Conservation (phyloP, 768 basidiomycete species). For the Lactifluus hygrophoroides region DNA sequence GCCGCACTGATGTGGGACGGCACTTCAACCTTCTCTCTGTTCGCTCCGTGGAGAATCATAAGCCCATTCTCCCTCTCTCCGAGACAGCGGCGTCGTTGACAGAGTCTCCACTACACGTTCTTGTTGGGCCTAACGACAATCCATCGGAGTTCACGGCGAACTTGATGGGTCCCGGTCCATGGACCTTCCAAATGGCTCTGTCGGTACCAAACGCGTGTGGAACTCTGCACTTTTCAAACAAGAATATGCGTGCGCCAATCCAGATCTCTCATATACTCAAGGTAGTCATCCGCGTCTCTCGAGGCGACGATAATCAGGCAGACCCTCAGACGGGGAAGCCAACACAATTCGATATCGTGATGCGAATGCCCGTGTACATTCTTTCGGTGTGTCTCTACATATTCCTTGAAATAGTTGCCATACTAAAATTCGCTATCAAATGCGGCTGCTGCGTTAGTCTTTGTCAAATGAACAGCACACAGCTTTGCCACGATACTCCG, state of each 20-base stretch:
- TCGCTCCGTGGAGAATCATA: neutral
- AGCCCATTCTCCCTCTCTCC: slow-evolving; percentile 58
- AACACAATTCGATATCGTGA: slow-evolving; percentile 80
- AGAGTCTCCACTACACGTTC: slow-evolving; percentile 70
- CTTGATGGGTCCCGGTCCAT: slow-evolving; percentile 28
- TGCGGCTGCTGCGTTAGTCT: neutral
- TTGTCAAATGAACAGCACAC: slow-evolving; percentile 9
- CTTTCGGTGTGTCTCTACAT: slow-evolving; percentile 54
- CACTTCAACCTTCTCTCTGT: neutral
- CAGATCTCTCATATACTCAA: slow-evolving; percentile 70
- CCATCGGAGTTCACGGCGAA: slow-evolving; percentile 32
- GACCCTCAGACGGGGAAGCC: slow-evolving; percentile 62
- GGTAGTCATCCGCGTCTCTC: slow-evolving; percentile 73
- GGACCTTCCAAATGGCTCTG: slow-evolving; percentile 66
- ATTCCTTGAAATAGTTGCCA: neutral
- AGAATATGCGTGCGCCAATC: slow-evolving; percentile 70
- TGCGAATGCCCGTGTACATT: slow-evolving; percentile 79
- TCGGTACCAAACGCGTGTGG: slow-evolving; percentile 56
- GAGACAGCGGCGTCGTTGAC: slow-evolving; percentile 44
- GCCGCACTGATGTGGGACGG: slow-evolving; percentile 54
- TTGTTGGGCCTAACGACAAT: slow-evolving; percentile 49
- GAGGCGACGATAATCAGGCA: slow-evolving; percentile 57
- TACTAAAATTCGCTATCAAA: neutral
- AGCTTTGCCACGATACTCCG: slow-evolving; percentile 7
- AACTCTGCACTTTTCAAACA: slow-evolving; percentile 66